Base-by-base conservation (phyloP, 2,329 filamentous ascomycete genomes). In the Fusarium ambrosium region DNA sequence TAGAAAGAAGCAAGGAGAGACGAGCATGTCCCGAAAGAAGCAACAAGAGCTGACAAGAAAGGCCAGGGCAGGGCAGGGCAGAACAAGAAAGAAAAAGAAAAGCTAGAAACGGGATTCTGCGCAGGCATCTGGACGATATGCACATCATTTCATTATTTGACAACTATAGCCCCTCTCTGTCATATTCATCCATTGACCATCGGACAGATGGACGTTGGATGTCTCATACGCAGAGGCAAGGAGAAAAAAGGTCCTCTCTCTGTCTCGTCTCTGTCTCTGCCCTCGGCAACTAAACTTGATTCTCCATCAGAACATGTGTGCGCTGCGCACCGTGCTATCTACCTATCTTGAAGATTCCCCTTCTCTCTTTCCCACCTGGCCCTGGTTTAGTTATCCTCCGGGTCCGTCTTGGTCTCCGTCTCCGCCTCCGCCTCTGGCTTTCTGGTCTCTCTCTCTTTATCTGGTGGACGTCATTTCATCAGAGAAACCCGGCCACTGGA, bases 401-500 rank as follows among this genome's bases (percentile, higher is more conserved):
- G 18, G 16, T 20, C 51, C 62, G 51, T 64, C 37, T 39, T 45
- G 41, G 41, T 14, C 43, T 48, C 43, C 43, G 45, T 27, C 45
- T 51, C 45, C 45, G 45, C 45, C 45, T 51, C 45, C 45, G 22
- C 22, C 14, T 27, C 6, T 27, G 20, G 27, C 27, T 32, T 9
- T 9, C 29, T 32, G 9, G 29, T 10, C 10, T 48, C 32, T 58
- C 32, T 58, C 32, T 58, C 51, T 24, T 24, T 27, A 58, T 65
- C 37, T 27, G 36, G 32, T 37, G 70, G 39, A 74, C 69, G 72
- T 74, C 72, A 74, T 74, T 51, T 62, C 45, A 61, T 34, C n/a
- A 27, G 27, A 43, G 29, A 67, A 24, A 60, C 29, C 48, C 60
- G 32, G 39, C 60, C 60, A 62, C 34, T 62, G 10, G 29, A 59